Base-by-base conservation (phyloP, 768 basidiomycete genomes). In the Rhizopogon vulgaris region DNA sequence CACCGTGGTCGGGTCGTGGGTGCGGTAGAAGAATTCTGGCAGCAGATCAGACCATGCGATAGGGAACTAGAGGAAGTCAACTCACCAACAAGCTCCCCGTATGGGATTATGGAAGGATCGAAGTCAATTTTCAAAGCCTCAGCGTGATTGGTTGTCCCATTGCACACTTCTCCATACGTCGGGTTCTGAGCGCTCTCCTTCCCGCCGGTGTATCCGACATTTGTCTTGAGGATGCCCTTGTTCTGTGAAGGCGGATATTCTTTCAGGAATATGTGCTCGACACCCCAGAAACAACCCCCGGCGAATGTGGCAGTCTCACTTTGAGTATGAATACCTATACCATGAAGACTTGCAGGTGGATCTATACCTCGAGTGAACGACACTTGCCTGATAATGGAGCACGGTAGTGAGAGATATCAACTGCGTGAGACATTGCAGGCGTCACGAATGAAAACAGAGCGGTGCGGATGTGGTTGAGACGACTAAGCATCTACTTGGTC, bases 21-120 rank as follows among this genome's bases (percentile, higher is more conserved):
- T 91, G 41, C 95, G 80, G 68, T 93, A 95, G 71, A 95, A 95
- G 74, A 94, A 94, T 69, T 95, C 92, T 85, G 65, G 11, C 28
- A 38, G 1, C 42, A 32, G 11, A 28, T 36, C 3, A 36, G 24
- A 28, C 5, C 8, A 50, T 48, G 38, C 22, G 18, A 12, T 2
- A 25, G 25, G 9, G 46, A 27, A 30, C 25, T 11, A 25, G 3
- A 18, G 50, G 4, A 6, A n/a, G 12, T n/a, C 27, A 3, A 78
- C 87, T 57, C 64, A 85, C 89, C 89, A 32, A 94, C 90, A 32
- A 97, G 82, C 64, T 95, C 85, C 7, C 73, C 90, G 60, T 95
- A 98, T 12, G 75, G 75, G 25, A 97, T 82, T 37, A 85, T 70
- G 14, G 67, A 70, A 0, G 89, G 88, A 68, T 94, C 90, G 58